These are phyloP conservation scores for Cicer chorassanicum DNA, from an alignment of 306 rosid species.

Conservation along the genomic window DNA sequence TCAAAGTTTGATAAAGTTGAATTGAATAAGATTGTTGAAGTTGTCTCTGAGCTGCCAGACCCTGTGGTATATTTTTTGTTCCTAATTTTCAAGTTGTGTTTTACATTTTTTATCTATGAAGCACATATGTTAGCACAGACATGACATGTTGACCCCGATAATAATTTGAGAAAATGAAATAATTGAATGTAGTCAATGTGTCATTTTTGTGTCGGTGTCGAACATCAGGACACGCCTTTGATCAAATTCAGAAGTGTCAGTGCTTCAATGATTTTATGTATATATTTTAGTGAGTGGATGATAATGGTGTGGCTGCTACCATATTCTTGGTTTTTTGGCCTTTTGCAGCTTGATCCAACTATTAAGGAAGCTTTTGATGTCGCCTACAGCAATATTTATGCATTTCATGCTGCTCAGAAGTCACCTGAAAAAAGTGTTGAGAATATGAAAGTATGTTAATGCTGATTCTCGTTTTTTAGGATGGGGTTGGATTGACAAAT, in stretches of 20 bases:
- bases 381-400: slow-evolving; percentile 87
- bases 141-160: too few relatives aligned
- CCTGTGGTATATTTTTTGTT: slow-evolving; percentile 67
- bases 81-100: neutral
- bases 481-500: slow-evolving; percentile 8
- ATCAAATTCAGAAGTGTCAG: too few relatives aligned
- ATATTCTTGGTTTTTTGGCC: neutral
- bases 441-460: slow-evolving; percentile 83
- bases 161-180: too few relatives aligned
- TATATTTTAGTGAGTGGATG: neutral
- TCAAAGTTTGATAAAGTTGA: slow-evolving; percentile 81
- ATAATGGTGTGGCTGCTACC: slow-evolving; percentile 6
- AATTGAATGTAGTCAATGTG: too few relatives aligned
- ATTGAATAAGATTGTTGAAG: slow-evolving; percentile 63
- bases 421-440: slow-evolving; percentile 73
- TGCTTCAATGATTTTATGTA: too few relatives aligned
- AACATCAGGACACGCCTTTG: too few relatives aligned
- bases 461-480: slow-evolving; percentile 26
- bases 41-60: slow-evolving; percentile 79
- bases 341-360: slow-evolving; percentile 74
- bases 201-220: too few relatives aligned
- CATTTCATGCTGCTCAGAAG: slow-evolving; percentile 92
- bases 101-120: too few relatives aligned
- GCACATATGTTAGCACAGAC: too few relatives aligned
- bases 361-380: slow-evolving; percentile 87